phyloP scores from a whole-genome alignment of 2,329 filamentous ascomycete species.

The Hypoxylon sp. region DNA sequence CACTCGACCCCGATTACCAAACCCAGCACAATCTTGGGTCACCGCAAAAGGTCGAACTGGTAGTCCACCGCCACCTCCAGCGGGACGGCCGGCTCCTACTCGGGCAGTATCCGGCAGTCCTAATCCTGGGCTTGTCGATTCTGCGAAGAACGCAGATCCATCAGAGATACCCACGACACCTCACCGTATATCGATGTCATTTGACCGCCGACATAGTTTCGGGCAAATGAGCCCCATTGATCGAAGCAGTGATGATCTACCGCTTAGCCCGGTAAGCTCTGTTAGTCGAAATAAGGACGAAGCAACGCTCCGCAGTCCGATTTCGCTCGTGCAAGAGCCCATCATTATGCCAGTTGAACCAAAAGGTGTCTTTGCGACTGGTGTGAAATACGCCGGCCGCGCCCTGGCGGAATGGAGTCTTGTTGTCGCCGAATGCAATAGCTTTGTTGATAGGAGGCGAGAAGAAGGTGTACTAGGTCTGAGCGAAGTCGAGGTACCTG shows the following conservation, averaged over 20 bases:
- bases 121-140: constrained; percentile 64
- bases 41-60: constrained; percentile 59
- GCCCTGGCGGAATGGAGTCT: constrained; percentile 84
- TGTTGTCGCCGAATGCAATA: constrained; percentile 83
- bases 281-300: constrained; percentile 29
- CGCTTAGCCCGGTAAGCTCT: constrained; percentile 33
- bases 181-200: constrained; percentile 44
- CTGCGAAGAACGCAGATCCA: constrained; percentile 66
- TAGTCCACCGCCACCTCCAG: constrained; percentile 57
- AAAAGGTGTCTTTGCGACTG: constrained; percentile 60
- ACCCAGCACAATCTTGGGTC: constrained; percentile 77
- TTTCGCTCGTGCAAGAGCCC: constrained; percentile 52
- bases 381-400: constrained; percentile 76
- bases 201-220: constrained; percentile 45
- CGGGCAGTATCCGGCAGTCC: constrained; percentile 64
- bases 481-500: constrained; percentile 78
- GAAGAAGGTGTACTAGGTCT: constrained; percentile 79
- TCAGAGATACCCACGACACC: constrained; percentile 54
- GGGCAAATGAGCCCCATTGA: constrained; percentile 45
- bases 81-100: constrained; percentile 61
- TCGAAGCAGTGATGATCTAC: constrained; percentile 46
- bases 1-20: constrained; percentile 77
- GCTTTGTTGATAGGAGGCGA: constrained; percentile 82
- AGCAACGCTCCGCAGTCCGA: constrained; percentile 3
- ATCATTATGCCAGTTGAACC: constrained; percentile 64